Conservation (phyloP, 2,329 filamentous ascomycete genomes). For the Myotisia sp. region DNA sequence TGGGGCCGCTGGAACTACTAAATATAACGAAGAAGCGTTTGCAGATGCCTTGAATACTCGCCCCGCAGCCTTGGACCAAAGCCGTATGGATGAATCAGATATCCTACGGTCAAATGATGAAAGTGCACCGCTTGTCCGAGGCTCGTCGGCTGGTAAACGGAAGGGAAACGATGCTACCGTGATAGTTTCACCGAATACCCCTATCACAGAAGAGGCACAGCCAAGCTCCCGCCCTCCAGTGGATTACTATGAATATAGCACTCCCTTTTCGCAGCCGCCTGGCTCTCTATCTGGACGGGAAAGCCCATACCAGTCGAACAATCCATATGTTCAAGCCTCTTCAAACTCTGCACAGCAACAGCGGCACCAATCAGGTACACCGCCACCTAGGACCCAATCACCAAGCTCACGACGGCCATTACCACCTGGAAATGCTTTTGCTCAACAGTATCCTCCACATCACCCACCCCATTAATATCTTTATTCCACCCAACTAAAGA, state of each 20-base stretch:
- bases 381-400: neutral
- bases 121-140: slow-evolving; percentile 21
- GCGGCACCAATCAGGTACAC: neutral
- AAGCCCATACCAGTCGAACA: neutral
- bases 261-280: neutral
- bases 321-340: neutral
- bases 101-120: slow-evolving; percentile 18
- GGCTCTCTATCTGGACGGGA: neutral
- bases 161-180: neutral
- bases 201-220: slow-evolving; percentile 5
- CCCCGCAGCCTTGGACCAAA: slow-evolving; percentile 19
- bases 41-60: slow-evolving; percentile 23
- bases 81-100: slow-evolving; percentile 18
- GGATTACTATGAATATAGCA: neutral
- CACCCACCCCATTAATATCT: neutral
- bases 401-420: slow-evolving; percentile 1
- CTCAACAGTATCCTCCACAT: slow-evolving; percentile 11
- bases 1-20: slow-evolving; percentile 15
- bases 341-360: neutral
- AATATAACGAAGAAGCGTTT: slow-evolving; percentile 20
- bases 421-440: slow-evolving; percentile 16
- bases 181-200: slow-evolving; percentile 8
- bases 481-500: too few species aligned
- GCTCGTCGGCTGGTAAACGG: slow-evolving; percentile 23
- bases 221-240: too few species aligned